Evolutionary conservation across 352 stramenopile species (phyloP), one percentile per base, ranked within the genome.

Genomic region (Phytophthora chlamydospora): DNA sequence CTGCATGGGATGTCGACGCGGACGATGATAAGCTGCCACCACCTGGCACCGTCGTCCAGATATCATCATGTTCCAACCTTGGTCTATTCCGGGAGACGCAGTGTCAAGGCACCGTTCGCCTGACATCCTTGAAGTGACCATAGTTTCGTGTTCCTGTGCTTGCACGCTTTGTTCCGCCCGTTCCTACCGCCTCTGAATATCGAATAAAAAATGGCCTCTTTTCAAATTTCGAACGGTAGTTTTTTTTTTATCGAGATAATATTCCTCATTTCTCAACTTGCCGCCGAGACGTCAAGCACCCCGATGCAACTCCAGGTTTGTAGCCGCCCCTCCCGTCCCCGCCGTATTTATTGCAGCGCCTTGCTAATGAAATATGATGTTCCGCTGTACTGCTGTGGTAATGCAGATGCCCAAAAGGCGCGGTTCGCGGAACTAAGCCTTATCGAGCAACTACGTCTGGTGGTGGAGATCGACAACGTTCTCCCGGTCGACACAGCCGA

Each of bases 321-420:
- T n/a, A n/a, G n/a, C n/a, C n/a, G n/a, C n/a, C n/a, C n/a, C n/a
- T n/a, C n/a, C n/a, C n/a, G n/a, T n/a, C n/a, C n/a, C n/a, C n/a
- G n/a, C n/a, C n/a, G n/a, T n/a, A n/a, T n/a, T n/a, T n/a, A n/a
- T n/a, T n/a, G n/a, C n/a, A n/a, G n/a, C n/a, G n/a, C n/a, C n/a
- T n/a, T n/a, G n/a, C n/a, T n/a, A n/a, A n/a, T n/a, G n/a, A n/a
- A n/a, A n/a, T n/a, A n/a, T n/a, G n/a, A n/a, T n/a, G n/a, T n/a
- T n/a, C n/a, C n/a, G n/a, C 33, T 38, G 13, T 38, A 38, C 13
- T 16, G 13, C 36, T 42, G 6, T 42, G 36, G n/a, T n/a, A n/a
- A n/a, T n/a, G n/a, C 36, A 42, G 36, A 42, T 42, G 36, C 36
- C 36, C 17, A 42, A 42, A n/a, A 42, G 17, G 36, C 36, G 6